These are phyloP conservation scores for Ceratobasidium sp. DNA, from an alignment of 1,284 basidiomycete species.

Conservation along the genomic window DNA sequence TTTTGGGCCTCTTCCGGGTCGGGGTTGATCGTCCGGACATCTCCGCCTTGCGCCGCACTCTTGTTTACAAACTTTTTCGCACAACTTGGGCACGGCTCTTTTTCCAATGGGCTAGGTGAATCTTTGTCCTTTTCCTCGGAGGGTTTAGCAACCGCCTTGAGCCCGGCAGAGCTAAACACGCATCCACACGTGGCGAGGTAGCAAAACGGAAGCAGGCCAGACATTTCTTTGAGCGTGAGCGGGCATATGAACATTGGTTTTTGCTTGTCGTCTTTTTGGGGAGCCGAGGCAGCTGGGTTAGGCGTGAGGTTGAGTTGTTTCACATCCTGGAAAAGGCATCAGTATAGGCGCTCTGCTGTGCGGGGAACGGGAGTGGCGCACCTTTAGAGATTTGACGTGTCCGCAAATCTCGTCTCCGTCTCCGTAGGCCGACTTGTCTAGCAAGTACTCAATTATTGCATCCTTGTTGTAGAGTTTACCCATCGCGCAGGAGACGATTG, in stretches of 20 bases:
- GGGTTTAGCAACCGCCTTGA: conserved; percentile 64
- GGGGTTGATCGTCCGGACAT: conserved; percentile 70
- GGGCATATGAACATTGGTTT: conserved; percentile 83
- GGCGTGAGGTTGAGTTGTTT: conserved; percentile 79
- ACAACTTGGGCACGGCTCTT: conserved; percentile 77
- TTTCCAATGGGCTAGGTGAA: conserved; percentile 47
- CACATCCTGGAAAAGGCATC: conserved; percentile 69
- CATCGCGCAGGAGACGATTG: conserved; percentile 85
- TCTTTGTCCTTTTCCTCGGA: conserved; percentile 47
- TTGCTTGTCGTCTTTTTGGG: conserved; percentile 47
- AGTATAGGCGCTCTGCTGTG: conserved; percentile 5
- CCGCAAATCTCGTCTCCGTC: conserved; percentile 86
- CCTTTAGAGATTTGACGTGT: conserved; percentile 87
- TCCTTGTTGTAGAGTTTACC: conserved; percentile 96
- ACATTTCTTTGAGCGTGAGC: conserved; percentile 91
- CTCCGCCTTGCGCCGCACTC: conserved; percentile 48
- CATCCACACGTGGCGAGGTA: conserved; percentile 89
- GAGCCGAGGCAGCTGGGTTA: conserved; percentile 62
- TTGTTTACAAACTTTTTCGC: conserved; percentile 66
- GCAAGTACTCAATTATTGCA: conserved; percentile 83
- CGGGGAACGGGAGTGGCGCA: conserved; percentile 52
- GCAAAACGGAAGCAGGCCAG: conserved; percentile 85
- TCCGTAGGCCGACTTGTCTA: conserved; percentile 79
- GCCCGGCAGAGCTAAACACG: conserved; percentile 79
- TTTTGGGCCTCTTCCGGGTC: conserved; percentile 62